These are phyloP conservation scores for Mercurialis annua DNA, from an alignment of 345 rosid genomes.

Conservation along the genomic window DNA sequence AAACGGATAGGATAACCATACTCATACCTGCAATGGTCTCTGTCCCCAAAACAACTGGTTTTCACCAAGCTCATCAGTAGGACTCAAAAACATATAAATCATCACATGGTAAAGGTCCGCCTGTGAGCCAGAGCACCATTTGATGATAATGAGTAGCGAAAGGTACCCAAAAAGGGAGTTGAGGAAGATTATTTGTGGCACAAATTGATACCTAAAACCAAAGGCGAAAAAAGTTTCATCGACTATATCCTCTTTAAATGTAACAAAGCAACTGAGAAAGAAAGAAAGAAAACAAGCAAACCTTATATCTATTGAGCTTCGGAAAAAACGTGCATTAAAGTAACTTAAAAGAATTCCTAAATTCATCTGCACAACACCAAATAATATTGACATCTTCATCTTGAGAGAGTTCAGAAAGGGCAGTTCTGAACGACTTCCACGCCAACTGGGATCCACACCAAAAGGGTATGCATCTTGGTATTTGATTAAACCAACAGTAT, in stretches of 20 bases:
- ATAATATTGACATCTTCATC: slow-evolving; percentile 96
- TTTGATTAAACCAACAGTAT: slow-evolving; percentile 68
- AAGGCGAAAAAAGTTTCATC: slow-evolving; percentile 22
- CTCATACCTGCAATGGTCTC: slow-evolving; percentile 79
- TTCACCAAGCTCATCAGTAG: slow-evolving; percentile 85
- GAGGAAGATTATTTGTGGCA: slow-evolving; percentile 94
- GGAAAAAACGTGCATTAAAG: slow-evolving; percentile 78
- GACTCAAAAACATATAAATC: slow-evolving; percentile 98
- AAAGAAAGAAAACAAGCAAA: slow-evolving; percentile 15
- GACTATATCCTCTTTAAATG: neutral
- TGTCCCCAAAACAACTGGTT: slow-evolving; percentile 94
- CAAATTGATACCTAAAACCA: slow-evolving; percentile 84
- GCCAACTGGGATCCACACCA: slow-evolving; percentile 99
- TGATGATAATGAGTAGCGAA: slow-evolving; percentile 79
- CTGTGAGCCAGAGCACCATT: slow-evolving; percentile 98
- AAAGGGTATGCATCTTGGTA: slow-evolving; percentile 83
- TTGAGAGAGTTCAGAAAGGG: slow-evolving; percentile 93
- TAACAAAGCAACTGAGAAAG: neutral
- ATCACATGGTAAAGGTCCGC: slow-evolving; percentile 98
- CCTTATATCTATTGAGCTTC: slow-evolving; percentile 79
- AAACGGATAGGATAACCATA: slow-evolving; percentile 10
- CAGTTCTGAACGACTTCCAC: slow-evolving; percentile 94
- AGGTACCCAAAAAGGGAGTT: slow-evolving; percentile 94
- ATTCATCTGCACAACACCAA: slow-evolving; percentile 96
- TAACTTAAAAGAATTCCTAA: slow-evolving; percentile 80